Base-by-base conservation (phyloP, 2,329 filamentous ascomycete genomes). In the Talaromyces amestolkiae region DNA sequence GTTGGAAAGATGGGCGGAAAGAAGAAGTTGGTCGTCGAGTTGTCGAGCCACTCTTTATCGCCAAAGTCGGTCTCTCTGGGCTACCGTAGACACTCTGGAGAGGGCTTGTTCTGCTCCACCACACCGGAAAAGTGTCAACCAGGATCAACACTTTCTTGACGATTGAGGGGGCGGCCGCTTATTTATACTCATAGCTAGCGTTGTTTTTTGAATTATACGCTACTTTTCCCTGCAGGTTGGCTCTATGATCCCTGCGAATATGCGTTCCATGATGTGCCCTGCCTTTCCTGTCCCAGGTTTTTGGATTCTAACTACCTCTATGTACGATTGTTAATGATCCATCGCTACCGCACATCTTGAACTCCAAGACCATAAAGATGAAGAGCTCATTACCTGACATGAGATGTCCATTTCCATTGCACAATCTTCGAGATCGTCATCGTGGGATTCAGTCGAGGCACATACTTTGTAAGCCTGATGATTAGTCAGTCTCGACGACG, bases 51-150 rank as follows among this genome's bases (percentile, higher is more conserved):
- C 58, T 49, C 53, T 61, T 58, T 43, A 58, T 65, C 64, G 58
- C 58, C 47, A 35, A 45, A 15, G 9, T 17, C 31, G 64, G 64
- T 63, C 53, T 35, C 51, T 63, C 53, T 66, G 64, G 59, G 24
- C 31, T 61, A 13, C 64, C 64, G 64, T 59, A 59, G 56, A 31
- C 49, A 8, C 19, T 35, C 35, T 59, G 56, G 31, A 27, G 56
- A n/a, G 11, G 17, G 19, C 17, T 41, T 5, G 7, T 43, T 35
- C 19, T 51, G 22, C 22, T 45, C 45, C 61, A 58, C 61, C 51
- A 24, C 51, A 22, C 37, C 27, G 24, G 49, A 15, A 58, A 39
- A 45, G 9, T 45, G n/a, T 59, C 56, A 41, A 17, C 22, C 15
- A 59, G 15, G 56, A 59, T 45, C 15, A 35, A 35, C 19, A 22